These are phyloP conservation scores for Talaromyces sp. DNA, from an alignment of 2,329 filamentous ascomycete species.

Conservation along the genomic window DNA sequence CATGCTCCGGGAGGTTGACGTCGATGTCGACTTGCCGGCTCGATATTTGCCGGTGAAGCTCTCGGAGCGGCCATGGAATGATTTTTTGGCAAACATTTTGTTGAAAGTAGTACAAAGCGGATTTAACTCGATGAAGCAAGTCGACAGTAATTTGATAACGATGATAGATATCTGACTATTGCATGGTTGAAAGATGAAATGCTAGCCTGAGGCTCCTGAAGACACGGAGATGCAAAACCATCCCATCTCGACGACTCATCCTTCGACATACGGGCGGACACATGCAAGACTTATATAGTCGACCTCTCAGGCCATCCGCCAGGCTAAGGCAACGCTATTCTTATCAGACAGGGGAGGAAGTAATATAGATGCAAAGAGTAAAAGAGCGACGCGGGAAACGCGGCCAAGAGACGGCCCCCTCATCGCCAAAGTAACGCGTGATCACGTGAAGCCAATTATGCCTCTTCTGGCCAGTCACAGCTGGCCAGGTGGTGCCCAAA, in stretches of 20 bases:
- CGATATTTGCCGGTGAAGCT: slow-evolving; percentile 43
- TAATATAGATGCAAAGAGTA: neutral
- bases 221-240: neutral
- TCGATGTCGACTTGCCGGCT: slow-evolving; percentile 33
- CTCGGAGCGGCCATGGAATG: slow-evolving; percentile 28
- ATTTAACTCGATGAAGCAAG: too few species aligned
- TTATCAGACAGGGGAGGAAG: neutral
- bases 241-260: neutral
- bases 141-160: neutral
- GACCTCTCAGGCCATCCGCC: neutral
- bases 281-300: slow-evolving; percentile 2
- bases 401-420: slow-evolving; percentile 18
- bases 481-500: slow-evolving; percentile 4
- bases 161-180: neutral
- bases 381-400: slow-evolving; percentile 22
- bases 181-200: neutral
- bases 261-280: neutral
- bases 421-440: slow-evolving; percentile 38
- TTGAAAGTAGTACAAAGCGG: too few species aligned
- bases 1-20: slow-evolving; percentile 28
- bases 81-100: slow-evolving; percentile 24
- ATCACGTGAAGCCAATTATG: slow-evolving; percentile 30
- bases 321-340: slow-evolving; percentile 1
- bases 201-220: neutral
- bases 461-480: slow-evolving; percentile 6